A percentile compares a stretch with the other conserved stretches of the same genome.
Conservation (phyloP, 495 filamentous ascomycete species). For the Neurospora discreta region DNA sequence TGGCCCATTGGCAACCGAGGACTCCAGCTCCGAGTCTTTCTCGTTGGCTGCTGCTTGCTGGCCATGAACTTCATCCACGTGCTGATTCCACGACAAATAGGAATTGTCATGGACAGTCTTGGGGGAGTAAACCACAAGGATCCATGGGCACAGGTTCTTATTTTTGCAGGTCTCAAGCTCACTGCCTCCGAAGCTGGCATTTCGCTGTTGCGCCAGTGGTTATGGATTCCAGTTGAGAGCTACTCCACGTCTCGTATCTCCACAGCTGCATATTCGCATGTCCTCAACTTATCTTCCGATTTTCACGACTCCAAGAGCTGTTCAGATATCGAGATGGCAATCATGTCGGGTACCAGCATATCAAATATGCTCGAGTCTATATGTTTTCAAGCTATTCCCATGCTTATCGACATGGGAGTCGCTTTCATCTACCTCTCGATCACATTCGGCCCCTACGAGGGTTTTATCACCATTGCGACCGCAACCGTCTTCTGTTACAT, state of each 20-base stretch:
- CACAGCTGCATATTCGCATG: conserved; percentile 57
- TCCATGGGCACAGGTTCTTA: conserved; percentile 42
- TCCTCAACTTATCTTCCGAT: conserved; percentile 68
- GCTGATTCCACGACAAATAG: conserved; percentile 55
- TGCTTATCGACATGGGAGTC: conserved; percentile 58
- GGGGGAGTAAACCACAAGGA: conserved; percentile 25
- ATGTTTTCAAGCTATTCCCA: conserved; percentile 56
- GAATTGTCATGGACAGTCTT: conserved; percentile 49
- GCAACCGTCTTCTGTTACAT: conserved; percentile 52
- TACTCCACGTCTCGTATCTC: conserved; percentile 50
- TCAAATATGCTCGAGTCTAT: conserved; percentile 54
- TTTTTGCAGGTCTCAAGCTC: conserved; percentile 45
- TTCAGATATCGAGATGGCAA: conserved; percentile 57
- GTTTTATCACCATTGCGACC: conserved; percentile 53
- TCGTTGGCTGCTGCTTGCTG: conserved; percentile 52
- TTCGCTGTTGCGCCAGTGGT: conserved; percentile 40
- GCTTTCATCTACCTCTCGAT: conserved; percentile 58
- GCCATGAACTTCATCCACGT: conserved; percentile 50
- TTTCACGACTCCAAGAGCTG: conserved; percentile 68
- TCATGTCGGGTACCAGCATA: conserved; percentile 53
- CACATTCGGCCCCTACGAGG: conserved; percentile 64
- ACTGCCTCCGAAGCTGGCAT: conserved; percentile 47
- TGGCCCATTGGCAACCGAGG: conserved; percentile 47
- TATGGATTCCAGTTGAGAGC: conserved; percentile 58
- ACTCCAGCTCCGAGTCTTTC: conserved; percentile 44